These are phyloP conservation scores for Sporisorium graminicola DNA, from an alignment of 1,284 basidiomycete species.

Conservation along the genomic window DNA sequence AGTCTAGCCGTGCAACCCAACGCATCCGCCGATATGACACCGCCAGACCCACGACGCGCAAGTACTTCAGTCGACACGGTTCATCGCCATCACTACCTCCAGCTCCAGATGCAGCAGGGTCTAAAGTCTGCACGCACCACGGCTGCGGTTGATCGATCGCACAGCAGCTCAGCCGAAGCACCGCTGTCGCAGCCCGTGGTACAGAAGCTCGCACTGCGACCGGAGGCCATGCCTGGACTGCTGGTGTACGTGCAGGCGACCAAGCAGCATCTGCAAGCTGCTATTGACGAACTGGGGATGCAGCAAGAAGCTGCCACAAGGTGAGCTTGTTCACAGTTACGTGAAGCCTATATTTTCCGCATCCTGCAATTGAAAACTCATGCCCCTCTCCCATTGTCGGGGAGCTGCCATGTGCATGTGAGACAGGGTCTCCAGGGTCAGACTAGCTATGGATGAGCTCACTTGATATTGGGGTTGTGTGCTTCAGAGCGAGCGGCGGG, in stretches of 20 bases:
- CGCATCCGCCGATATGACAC: not conserved
- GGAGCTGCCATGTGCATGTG: constrained; percentile 6
- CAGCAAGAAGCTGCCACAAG: not conserved
- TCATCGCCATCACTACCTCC: constrained; percentile 7
- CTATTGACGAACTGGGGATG: constrained; percentile 30
- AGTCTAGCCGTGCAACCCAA: constrained; percentile 1
- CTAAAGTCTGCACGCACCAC: not conserved
- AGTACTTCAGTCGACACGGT: constrained; percentile 23
- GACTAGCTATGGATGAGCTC: too few species aligned
- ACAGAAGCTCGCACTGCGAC: constrained; percentile 49
- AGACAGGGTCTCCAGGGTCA: too few species aligned
- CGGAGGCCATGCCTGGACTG: constrained; percentile 56
- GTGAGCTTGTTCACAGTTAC: not conserved
- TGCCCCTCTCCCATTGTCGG: not conserved
- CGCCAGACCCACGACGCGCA: constrained; percentile 10
- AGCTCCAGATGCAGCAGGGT: constrained; percentile 4
- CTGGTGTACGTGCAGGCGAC: constrained; percentile 57
- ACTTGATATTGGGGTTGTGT: too few species aligned
- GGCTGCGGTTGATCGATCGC: not conserved
- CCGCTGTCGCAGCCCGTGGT: constrained; percentile 13
- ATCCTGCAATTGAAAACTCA: too few species aligned
- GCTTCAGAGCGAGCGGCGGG: too few species aligned
- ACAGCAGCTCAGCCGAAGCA: constrained; percentile 17
- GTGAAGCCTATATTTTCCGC: too few species aligned
- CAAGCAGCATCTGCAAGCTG: constrained; percentile 45